These are phyloP conservation scores for Erodium trifolium DNA, from an alignment of 441 rosid genomes.

Conservation along the genomic window DNA sequence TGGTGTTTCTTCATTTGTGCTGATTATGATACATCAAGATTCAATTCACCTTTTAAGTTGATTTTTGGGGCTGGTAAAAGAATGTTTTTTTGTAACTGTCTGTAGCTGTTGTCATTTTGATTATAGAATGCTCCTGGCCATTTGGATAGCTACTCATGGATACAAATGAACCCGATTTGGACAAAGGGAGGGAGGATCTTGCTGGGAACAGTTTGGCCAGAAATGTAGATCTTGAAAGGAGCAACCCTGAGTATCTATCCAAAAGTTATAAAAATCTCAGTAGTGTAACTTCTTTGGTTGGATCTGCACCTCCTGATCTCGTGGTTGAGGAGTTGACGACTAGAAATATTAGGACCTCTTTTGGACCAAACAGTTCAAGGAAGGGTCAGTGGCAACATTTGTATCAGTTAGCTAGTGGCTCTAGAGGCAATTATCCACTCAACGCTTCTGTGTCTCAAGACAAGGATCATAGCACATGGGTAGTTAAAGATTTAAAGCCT, in stretches of 20 bases:
- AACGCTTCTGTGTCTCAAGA: constrained; percentile 18
- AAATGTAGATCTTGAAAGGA: constrained; percentile 23
- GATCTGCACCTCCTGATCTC: constrained; percentile 21
- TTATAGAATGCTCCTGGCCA: background rate
- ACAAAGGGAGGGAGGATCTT: constrained; percentile 36
- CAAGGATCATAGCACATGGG: constrained; percentile 27
- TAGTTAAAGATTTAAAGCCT: constrained; percentile 28
- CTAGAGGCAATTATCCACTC: constrained; percentile 19
- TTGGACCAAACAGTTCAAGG: constrained; percentile 22
- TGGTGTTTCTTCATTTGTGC: background rate
- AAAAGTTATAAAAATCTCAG: constrained; percentile 20
- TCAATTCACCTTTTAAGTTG: background rate
- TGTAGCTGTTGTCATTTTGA: background rate
- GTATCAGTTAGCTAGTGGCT: constrained; percentile 24
- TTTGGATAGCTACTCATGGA: constrained; percentile 12
- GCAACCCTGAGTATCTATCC: constrained; percentile 22
- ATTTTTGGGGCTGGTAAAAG: background rate
- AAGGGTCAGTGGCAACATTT: constrained; percentile 29
- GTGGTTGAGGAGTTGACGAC: constrained; percentile 40
- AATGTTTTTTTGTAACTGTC: background rate
- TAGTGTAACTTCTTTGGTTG: constrained; percentile 22
- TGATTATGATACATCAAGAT: background rate
- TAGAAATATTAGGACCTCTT: constrained; percentile 20
- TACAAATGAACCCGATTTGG: constrained; percentile 33
- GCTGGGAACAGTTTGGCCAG: constrained; percentile 27